Percentiles rank a stretch among this genome's conserved stretches.
Evolutionary conservation across 116 monocot species (phyloP).

Genomic region (Iris pallida): DNA sequence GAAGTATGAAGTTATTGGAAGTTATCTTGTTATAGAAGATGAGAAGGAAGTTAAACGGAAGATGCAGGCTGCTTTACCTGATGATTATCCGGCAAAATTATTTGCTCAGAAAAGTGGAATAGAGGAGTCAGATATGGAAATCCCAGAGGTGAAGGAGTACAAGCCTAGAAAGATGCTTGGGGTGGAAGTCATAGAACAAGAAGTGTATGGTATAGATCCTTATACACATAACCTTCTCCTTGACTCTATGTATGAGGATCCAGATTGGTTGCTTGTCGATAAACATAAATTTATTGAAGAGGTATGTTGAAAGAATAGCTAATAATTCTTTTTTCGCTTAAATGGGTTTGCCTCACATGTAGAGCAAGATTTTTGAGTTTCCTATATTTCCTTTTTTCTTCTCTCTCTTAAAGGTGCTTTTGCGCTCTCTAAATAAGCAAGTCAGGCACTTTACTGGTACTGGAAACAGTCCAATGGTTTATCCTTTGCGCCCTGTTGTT

Average conservation of each 20-base stretch:
- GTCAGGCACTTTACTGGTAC: slow-evolving; percentile 77
- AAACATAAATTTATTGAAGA: slow-evolving; percentile 94
- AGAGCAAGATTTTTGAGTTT: not conserved
- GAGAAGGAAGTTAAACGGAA: slow-evolving; percentile 86
- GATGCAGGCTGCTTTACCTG: slow-evolving; percentile 90
- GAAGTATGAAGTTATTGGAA: slow-evolving; percentile 94
- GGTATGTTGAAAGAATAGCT: slow-evolving; percentile 34
- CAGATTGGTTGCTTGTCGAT: slow-evolving; percentile 56
- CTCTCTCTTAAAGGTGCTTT: slow-evolving; percentile 74
- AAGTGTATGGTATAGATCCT: no score
- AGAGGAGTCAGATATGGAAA: slow-evolving; percentile 86
- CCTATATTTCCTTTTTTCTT: not conserved
- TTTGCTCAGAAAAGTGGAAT: slow-evolving; percentile 63
- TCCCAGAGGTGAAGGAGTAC: slow-evolving; percentile 98
- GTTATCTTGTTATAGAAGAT: slow-evolving; percentile 86
- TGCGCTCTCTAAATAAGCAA: slow-evolving; percentile 81
- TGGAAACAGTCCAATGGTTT: slow-evolving; percentile 91
- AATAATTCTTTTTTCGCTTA: not conserved
- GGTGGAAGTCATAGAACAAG: slow-evolving; percentile 94
- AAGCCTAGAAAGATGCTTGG: slow-evolving; percentile 89
- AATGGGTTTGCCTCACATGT: not conserved
- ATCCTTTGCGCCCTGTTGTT: slow-evolving; percentile 66
- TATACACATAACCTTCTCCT: slow-evolving; percentile 93
- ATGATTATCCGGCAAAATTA: slow-evolving; percentile 84
- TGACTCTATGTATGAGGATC: slow-evolving; percentile 84